phyloP scores from a whole-genome alignment of 176 grass and related monocot species.

The Pharus latifolius region DNA sequence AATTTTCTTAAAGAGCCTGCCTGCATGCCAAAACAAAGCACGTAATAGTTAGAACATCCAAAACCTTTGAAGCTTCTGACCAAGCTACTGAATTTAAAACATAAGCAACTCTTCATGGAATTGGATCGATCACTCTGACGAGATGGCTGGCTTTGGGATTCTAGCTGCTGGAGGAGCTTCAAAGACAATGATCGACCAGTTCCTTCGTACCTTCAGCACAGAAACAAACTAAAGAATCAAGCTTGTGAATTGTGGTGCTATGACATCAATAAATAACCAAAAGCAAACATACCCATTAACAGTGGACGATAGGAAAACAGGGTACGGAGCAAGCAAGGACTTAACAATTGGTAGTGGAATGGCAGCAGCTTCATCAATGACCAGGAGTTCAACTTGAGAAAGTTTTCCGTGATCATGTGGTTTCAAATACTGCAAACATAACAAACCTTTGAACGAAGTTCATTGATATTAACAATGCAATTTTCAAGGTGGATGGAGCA shows the following conservation, averaged over 20 bases:
- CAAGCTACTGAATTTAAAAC: constrained; percentile 1
- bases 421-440: constrained; percentile 66
- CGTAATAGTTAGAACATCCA: constrained; percentile 16
- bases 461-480: background rate
- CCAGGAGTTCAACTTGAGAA: constrained; percentile 96
- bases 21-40: constrained; percentile 41
- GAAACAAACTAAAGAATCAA: constrained; percentile 13
- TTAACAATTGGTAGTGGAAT: constrained; percentile 95
- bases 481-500: background rate
- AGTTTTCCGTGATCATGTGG: constrained; percentile 87
- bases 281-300: constrained; percentile 80
- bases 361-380: constrained; percentile 98
- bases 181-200: constrained; percentile 88
- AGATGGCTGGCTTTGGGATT: constrained; percentile 62
- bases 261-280: constrained; percentile 6
- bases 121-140: constrained; percentile 32
- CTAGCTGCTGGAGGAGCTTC: constrained; percentile 90
- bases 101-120: constrained; percentile 42
- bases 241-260: background rate
- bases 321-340: constrained; percentile 88
- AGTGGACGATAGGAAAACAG: constrained; percentile 88
- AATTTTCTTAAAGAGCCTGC: constrained; percentile 92
- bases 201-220: constrained; percentile 74
- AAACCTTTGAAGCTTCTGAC: background rate
- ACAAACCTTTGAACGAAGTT: constrained; percentile 14